Evolutionary conservation across 257 asterid genomes (phyloP).

Genomic region (Sherardia arvensis): DNA sequence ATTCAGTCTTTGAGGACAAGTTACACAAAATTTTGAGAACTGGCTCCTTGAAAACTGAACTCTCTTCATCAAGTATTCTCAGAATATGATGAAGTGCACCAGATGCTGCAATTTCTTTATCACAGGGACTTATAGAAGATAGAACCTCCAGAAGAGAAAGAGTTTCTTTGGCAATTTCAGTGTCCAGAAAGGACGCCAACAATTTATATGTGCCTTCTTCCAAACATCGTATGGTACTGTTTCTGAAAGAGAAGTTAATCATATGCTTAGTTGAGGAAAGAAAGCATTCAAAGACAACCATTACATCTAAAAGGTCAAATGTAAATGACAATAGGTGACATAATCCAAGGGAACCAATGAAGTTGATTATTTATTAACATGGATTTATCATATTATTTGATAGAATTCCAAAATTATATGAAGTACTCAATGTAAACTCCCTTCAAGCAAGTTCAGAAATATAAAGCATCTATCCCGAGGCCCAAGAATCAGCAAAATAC

Average conservation of each 20-base stretch:
- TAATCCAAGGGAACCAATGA: neutral
- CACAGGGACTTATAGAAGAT: constrained; percentile 28
- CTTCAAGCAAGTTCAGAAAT: neutral
- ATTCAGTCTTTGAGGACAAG: constrained; percentile 32
- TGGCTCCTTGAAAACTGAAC: constrained; percentile 39
- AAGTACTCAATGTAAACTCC: neutral
- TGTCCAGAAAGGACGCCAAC: constrained; percentile 60
- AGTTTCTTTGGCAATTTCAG: constrained; percentile 50
- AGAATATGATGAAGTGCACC: constrained; percentile 40
- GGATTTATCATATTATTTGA: neutral
- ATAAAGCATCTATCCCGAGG: neutral
- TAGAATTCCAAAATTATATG: neutral
- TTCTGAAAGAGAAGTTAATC: constrained; percentile 27
- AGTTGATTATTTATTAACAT: neutral
- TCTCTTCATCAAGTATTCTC: constrained; percentile 42
- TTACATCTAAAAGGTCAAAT: neutral
- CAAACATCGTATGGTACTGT: constrained; percentile 25
- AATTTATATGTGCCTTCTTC: constrained; percentile 42
- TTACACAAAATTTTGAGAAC: constrained; percentile 45
- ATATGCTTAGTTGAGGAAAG: neutral
- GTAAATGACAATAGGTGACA: neutral
- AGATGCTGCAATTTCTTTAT: constrained; percentile 32
- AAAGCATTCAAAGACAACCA: neutral
- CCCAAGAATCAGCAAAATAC: constrained; percentile 29
- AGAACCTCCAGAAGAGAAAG: constrained; percentile 43